phyloP scores from a whole-genome alignment of 2,329 filamentous ascomycete species.

The Biscogniauxia sp. region DNA sequence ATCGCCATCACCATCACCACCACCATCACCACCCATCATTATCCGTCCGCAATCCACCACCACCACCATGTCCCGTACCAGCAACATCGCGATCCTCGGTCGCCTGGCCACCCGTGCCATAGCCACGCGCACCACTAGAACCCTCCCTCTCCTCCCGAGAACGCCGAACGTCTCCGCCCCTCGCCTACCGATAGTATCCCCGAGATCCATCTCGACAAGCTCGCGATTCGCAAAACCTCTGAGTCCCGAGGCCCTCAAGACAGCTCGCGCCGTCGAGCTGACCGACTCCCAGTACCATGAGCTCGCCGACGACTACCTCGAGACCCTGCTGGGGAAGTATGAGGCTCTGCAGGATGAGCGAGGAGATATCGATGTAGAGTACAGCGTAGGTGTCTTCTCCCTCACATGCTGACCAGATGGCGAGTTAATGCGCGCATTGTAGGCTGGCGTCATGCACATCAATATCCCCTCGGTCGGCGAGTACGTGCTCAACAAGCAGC shows the following conservation, averaged over 20 bases:
- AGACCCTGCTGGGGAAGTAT: constrained; percentile 53
- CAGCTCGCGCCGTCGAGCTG: constrained; percentile 56
- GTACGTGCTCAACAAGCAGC: constrained; percentile 98
- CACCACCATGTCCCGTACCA: constrained; percentile 30
- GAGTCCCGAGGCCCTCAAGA: constrained; percentile 35
- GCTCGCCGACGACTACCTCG: constrained; percentile 72
- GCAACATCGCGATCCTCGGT: constrained; percentile 36
- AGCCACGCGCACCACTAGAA: constrained; percentile 10
- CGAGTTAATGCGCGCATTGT: constrained; percentile 1
- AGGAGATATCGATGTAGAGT: constrained; percentile 84
- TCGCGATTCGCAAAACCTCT: constrained; percentile 38
- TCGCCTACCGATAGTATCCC: constrained; percentile 1
- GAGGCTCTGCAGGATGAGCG: constrained; percentile 73
- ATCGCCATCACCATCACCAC: neutral
- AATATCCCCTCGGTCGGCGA: constrained; percentile 67
- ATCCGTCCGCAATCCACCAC: neutral
- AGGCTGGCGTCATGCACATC: constrained; percentile 86
- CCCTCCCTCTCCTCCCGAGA: constrained; percentile 14
- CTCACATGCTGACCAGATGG: neutral
- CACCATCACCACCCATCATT: neutral
- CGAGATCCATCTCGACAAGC: constrained; percentile 33
- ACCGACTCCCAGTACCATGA: constrained; percentile 72
- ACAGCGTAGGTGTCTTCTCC: constrained; percentile 60
- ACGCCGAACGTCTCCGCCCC: constrained; percentile 4
- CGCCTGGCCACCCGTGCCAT: constrained; percentile 37